phyloP scores from a whole-genome alignment of 176 grass and related monocot species.

The Aegilops sharonensis region DNA sequence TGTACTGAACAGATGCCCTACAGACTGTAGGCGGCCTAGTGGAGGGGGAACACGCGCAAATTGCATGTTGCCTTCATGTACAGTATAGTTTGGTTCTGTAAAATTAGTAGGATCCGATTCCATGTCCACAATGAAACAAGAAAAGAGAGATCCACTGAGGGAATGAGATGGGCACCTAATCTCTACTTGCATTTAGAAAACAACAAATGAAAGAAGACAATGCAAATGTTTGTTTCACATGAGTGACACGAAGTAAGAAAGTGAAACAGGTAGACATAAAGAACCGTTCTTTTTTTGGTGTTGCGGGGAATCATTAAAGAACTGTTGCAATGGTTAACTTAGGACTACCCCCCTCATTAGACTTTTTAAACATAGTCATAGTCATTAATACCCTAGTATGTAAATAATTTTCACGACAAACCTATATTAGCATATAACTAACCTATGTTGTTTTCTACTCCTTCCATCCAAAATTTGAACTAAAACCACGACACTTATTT shows the following conservation, averaged over 20 bases:
- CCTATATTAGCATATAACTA: background rate
- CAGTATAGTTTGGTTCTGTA: conserved; percentile 13
- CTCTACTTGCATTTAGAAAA: conserved; percentile 30
- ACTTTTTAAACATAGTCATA: background rate
- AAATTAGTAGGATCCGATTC: conserved; percentile 51
- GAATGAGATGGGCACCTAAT: conserved; percentile 36
- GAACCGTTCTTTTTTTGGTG: background rate
- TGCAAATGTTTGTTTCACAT: conserved; percentile 14
- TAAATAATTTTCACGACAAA: background rate
- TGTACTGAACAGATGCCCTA: conserved; percentile 4
- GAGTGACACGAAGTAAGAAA: background rate
- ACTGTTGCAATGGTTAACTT: background rate
- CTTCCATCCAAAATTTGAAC: no score
- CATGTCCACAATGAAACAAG: conserved; percentile 31
- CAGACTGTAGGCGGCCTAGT: background rate
- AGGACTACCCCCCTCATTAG: background rate
- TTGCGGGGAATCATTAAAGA: background rate
- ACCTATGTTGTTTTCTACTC: background rate
- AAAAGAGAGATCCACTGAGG: conserved; percentile 33
- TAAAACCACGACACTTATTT: no score
- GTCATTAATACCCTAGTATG: background rate
- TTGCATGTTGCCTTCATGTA: conserved; percentile 31
- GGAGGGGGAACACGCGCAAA: conserved; percentile 29
- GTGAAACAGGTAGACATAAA: background rate
- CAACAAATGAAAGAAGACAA: background rate